Percentiles rank a stretch among this genome's conserved stretches.
Evolutionary conservation across 2,329 filamentous ascomycete genomes (phyloP).

Genomic region (Aschersonia sp.): DNA sequence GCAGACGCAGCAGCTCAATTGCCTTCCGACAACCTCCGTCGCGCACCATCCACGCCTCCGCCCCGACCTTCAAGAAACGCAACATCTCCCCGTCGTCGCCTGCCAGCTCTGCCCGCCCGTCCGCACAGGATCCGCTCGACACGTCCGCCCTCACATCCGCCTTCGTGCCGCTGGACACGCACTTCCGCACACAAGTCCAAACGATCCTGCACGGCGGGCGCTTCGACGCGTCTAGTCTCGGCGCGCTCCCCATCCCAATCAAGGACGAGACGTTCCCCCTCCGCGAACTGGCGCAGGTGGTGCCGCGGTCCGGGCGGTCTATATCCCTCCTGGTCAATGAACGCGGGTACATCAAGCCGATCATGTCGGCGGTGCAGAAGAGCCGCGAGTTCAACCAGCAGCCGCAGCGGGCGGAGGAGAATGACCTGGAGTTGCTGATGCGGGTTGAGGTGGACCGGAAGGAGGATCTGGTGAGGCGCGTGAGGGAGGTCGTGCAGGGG

Average conservation of each 20-base stretch:
- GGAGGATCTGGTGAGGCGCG: conserved; percentile 28
- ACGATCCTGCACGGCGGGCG: conserved; percentile 28
- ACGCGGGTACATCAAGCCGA: conserved; percentile 32
- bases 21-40: not conserved
- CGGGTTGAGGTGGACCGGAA: conserved; percentile 36
- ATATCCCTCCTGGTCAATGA: conserved; percentile 28
- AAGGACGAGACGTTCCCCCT: conserved; percentile 28
- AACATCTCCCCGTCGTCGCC: conserved; percentile 17
- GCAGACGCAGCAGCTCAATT: not conserved
- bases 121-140: conserved; percentile 31
- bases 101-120: conserved; percentile 9
- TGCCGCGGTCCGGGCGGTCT: conserved; percentile 27
- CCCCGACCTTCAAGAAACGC: conserved; percentile 21
- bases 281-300: conserved; percentile 39
- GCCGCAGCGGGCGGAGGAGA: conserved; percentile 42
- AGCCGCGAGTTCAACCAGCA: conserved; percentile 45
- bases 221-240: conserved; percentile 36
- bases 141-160: conserved; percentile 32
- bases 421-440: conserved; percentile 43
- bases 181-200: conserved; percentile 28
- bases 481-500: conserved; percentile 30
- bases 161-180: conserved; percentile 23
- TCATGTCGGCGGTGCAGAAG: conserved; percentile 39
- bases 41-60: conserved; percentile 17
- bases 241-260: conserved; percentile 26